These are phyloP conservation scores for Neoboletus brunneissimus DNA, from an alignment of 768 basidiomycete genomes.

Conservation along the genomic window DNA sequence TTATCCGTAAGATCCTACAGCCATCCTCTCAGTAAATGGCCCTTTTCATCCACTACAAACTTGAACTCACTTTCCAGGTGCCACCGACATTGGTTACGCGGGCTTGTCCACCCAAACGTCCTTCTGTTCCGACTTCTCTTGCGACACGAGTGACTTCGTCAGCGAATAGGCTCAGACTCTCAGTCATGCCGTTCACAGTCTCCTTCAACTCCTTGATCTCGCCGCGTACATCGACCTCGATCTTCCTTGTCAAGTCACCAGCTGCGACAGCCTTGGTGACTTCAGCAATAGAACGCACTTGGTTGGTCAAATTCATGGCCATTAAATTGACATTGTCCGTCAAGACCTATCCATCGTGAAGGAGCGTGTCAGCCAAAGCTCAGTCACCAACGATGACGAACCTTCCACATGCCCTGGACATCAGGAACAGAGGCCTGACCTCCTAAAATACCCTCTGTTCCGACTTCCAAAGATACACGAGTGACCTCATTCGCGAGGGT, in stretches of 20 bases:
- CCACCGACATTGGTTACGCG: constrained; percentile 92
- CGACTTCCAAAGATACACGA: constrained; percentile 88
- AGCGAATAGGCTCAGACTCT: constrained; percentile 78
- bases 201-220: constrained; percentile 89
- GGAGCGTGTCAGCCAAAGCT: constrained; percentile 8
- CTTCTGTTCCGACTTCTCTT: constrained; percentile 96
- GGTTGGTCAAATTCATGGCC: constrained; percentile 89
- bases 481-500: constrained; percentile 84
- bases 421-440: constrained; percentile 92
- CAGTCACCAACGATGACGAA: constrained; percentile 27
- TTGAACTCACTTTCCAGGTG: constrained; percentile 74
- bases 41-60: neutral
- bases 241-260: constrained; percentile 92
- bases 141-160: constrained; percentile 86
- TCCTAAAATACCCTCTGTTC: constrained; percentile 89
- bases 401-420: constrained; percentile 95
- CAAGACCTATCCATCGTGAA: constrained; percentile 38
- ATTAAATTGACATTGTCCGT: constrained; percentile 86
- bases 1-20: constrained; percentile 82
- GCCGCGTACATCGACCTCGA: constrained; percentile 86
- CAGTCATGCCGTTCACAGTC: constrained; percentile 96
- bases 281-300: constrained; percentile 85
- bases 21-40: constrained; percentile 8
- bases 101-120: constrained; percentile 91
- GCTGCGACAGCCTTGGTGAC: constrained; percentile 95